Conservation (phyloP, 305 asterid species). For the Fraxinus albicans region DNA sequence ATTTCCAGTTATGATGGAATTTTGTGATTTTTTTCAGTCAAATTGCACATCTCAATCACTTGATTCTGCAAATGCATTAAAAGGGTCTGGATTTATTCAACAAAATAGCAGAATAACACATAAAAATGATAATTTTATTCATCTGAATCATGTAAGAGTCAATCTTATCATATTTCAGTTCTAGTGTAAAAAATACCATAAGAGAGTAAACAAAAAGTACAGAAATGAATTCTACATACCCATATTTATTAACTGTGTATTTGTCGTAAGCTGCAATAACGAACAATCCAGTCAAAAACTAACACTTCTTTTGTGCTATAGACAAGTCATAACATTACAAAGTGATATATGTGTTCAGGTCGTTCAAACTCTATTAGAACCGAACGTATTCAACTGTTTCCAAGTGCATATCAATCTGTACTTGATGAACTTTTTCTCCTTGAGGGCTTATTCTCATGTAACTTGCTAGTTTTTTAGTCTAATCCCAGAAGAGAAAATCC, state of each 20-base stretch:
- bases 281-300: neutral
- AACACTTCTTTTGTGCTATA: neutral
- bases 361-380: neutral
- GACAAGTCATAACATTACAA: neutral
- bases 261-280: neutral
- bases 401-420: neutral
- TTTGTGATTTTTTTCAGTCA: neutral
- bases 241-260: neutral
- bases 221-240: neutral
- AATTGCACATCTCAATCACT: neutral
- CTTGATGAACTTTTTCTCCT: neutral
- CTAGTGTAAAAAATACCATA: neutral
- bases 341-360: neutral
- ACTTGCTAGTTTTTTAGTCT: neutral
- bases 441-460: neutral
- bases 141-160: neutral
- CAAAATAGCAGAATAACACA: neutral
- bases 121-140: neutral
- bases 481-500: neutral
- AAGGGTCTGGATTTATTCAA: neutral
- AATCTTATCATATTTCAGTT: conserved; percentile 15
- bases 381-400: neutral
- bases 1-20: conserved; percentile 14
- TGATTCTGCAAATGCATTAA: neutral
- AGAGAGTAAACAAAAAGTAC: neutral